A percentile compares a stretch with the other conserved stretches of the same genome.
Conservation (phyloP, 495 filamentous ascomycete species). For the Penicillium egyptiacum region DNA sequence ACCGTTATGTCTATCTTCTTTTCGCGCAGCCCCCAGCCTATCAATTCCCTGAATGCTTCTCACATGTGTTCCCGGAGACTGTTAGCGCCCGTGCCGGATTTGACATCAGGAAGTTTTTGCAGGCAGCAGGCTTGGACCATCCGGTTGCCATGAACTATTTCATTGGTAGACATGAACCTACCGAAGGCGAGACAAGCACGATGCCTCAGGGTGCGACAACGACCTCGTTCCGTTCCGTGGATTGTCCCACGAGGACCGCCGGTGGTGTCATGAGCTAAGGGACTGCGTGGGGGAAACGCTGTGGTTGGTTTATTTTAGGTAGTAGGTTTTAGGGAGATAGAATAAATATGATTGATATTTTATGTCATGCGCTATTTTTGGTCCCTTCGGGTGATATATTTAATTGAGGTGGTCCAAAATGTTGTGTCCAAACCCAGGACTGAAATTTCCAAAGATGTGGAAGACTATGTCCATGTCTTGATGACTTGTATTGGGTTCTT, state of each 20-base stretch:
- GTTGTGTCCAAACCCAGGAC: neutral
- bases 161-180: conserved; percentile 26
- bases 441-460: neutral
- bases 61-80: conserved; percentile 27
- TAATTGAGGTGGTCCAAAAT: neutral
- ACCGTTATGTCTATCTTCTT: conserved; percentile 42
- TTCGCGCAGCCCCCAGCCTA: conserved; percentile 35
- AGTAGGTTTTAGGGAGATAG: neutral
- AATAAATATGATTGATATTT: neutral
- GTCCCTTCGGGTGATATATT: neutral
- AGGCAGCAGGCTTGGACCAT: conserved; percentile 25
- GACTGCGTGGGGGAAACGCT: conserved; percentile 1
- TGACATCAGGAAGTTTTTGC: conserved; percentile 32
- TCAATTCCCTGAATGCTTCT: conserved; percentile 31
- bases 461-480: neutral
- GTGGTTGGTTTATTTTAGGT: neutral
- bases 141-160: conserved; percentile 42
- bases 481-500: neutral
- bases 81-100: conserved; percentile 33
- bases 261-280: neutral
- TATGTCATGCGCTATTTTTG: neutral
- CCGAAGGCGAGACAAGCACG: neutral
- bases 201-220: conserved; percentile 22
- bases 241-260: conserved; percentile 15
- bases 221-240: conserved; percentile 24